Base-by-base conservation (phyloP, 208 protist species). In the Acanthamoeba castellanii region DNA sequence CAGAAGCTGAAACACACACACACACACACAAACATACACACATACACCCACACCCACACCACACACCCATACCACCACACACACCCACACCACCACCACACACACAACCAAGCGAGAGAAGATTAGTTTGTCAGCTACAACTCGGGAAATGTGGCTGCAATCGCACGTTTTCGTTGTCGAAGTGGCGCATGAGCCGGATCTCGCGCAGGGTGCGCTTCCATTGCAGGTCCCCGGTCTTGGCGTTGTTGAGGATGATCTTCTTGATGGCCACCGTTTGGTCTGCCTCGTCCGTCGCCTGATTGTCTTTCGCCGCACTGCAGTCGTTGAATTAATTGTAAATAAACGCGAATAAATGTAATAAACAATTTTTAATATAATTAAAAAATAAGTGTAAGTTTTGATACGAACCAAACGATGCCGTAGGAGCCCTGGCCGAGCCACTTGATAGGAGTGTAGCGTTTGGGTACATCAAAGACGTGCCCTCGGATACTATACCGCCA, bases 181-280 rank as follows among this genome's bases (percentile, higher is more conserved):
- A 98, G 37, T 98, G 97, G 5, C 97, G 97, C 93, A 99, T 96
- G 61, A 99, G 98, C 94, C 98, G 97, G 97, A 99, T 98, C 95
- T 99, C 99, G 13, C 99, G 97, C 42, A 99, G 96, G 47, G 99
- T 99, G 3, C 99, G 97, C 95, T 99, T 99, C 25, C 98, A 97
- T 64, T 99, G 99, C 13, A 97, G 97, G 27, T 99, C 78, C 76
- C 99, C 97, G 66, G 98, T 95, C 96, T 99, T 99, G 2, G 99
- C 97, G 47, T 98, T 98, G n/a, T 97, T 88, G 47, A 88, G 52
- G 22, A 78, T 94, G 34, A 99, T 98, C 95, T 99, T 99, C 96
- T 99, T 99, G 93, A 99, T 99, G 16, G 99, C 99, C 1, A 99
- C 98, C 20, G 20, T 76, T 18, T 98, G 96, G 55, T 97, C 87